phyloP scores from a whole-genome alignment of 331 rosid genomes.

The Malus hybrid region DNA sequence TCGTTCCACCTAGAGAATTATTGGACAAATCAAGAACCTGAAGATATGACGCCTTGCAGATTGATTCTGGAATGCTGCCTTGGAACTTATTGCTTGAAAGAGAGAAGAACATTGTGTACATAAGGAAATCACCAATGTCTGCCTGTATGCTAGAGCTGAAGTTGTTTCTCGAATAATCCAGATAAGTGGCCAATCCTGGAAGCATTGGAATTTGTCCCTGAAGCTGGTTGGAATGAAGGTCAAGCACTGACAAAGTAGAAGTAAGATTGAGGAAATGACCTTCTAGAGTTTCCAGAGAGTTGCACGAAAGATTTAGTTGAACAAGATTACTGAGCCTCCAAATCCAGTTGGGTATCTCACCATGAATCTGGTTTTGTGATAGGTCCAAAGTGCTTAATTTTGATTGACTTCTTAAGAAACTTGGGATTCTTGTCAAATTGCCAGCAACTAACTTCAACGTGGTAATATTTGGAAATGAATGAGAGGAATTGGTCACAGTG shows the following conservation, averaged over 20 bases:
- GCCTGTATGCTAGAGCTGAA: background rate
- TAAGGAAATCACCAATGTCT: background rate
- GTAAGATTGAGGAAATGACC: background rate
- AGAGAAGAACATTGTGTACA: fast-evolving
- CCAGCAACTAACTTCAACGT: too few relatives aligned
- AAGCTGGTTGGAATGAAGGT: too few relatives aligned
- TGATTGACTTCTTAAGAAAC: too few relatives aligned
- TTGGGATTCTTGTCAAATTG: fast-evolving
- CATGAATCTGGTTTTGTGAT: too few relatives aligned
- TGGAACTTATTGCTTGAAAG: background rate
- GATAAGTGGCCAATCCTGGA: too few relatives aligned
- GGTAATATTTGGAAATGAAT: too few relatives aligned
- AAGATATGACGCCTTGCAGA: fast-evolving
- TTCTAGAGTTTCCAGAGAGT: background rate
- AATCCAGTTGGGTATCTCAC: background rate
- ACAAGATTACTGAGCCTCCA: fast-evolving
- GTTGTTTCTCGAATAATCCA: too few relatives aligned
- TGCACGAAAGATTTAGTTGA: background rate
- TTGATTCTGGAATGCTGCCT: fast-evolving
- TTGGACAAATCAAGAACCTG: background rate
- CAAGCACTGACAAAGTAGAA: background rate
- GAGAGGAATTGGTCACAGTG: too few relatives aligned
- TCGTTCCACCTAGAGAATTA: fast-evolving
- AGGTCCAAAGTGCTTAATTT: too few relatives aligned
- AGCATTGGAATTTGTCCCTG: too few relatives aligned